phyloP scores from a whole-genome alignment of 257 asterid genomes.

The Penstemon davidsonii region DNA sequence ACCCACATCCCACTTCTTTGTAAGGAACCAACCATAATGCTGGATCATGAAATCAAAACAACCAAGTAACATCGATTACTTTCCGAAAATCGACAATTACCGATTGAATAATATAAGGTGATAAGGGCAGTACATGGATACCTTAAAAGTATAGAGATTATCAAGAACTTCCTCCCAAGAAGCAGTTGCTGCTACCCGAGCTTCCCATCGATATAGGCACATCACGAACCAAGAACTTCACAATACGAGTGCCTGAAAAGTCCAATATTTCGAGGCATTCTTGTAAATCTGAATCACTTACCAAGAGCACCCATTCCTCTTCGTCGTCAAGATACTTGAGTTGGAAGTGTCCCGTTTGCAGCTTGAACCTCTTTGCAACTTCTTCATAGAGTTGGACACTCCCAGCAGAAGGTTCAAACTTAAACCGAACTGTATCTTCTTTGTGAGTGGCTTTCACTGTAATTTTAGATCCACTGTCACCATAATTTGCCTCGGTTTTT shows the following conservation, averaged over 20 bases:
- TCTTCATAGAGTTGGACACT: conserved; percentile 62
- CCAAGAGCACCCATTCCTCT: conserved; percentile 95
- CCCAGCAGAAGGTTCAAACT: conserved; percentile 56
- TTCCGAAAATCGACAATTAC: too few relatives aligned
- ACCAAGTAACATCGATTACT: too few relatives aligned
- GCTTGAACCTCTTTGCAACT: conserved; percentile 70
- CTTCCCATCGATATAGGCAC: conserved; percentile 56
- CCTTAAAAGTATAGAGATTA: not conserved
- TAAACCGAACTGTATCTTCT: conserved; percentile 69
- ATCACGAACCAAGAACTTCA: conserved; percentile 69
- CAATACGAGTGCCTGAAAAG: conserved; percentile 46
- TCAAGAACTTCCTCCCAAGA: conserved; percentile 46
- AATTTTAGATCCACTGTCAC: conserved; percentile 50
- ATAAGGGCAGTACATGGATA: too few relatives aligned
- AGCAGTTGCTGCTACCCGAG: conserved; percentile 72
- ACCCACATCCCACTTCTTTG: too few relatives aligned
- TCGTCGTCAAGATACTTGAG: conserved; percentile 89
- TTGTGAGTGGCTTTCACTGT: conserved; percentile 67
- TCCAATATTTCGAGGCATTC: conserved; percentile 77
- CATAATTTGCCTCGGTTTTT: conserved; percentile 33
- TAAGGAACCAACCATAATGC: too few relatives aligned
- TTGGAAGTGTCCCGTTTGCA: conserved; percentile 64
- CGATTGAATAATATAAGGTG: too few relatives aligned
- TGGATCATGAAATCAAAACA: too few relatives aligned
- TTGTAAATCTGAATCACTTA: conserved; percentile 72